Evolutionary conservation across 2,329 filamentous ascomycete species (phyloP), one percentile per base, ranked within the genome.

Genomic region (Phyllosticta citriasiana): DNA sequence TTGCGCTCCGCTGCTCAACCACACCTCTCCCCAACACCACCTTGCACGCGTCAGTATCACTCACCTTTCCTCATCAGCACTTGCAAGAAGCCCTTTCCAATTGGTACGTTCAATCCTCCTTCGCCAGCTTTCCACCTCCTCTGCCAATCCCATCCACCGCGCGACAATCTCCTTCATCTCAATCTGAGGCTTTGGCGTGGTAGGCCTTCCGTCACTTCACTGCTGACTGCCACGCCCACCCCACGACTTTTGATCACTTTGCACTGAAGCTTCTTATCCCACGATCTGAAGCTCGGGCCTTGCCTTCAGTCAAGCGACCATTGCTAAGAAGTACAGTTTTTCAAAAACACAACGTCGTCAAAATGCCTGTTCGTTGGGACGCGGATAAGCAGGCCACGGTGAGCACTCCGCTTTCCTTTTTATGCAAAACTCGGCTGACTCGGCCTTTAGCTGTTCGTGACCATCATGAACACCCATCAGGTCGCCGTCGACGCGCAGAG

Each of bases 281-380:
- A 25, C 10, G 27, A 16, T 22, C n/a, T 12, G 7, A 10, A 8
- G 22, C 22, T 53, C 12, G 5, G 19, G 8, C 4, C 57, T 12
- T 22, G 4, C 14, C 57, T 8, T 6, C 22, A 30, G 3, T 26
- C 30, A 4, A 22, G 19, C 19, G 2, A 22, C 19, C 19, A 22
- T 22, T 22, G 19, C 19, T 22, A 22, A 22, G 19, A 22, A 22
- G 19, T 22, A 22, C 19, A 22, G 19, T 22, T 22, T 22, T 22
- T 22, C 19, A 22, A 22, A 22, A 22, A 22, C 19, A 22, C 19
- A 22, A 22, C 19, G 1, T 53, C 16, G 53, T 35, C 61, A 65
- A 54, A 4, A 69, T 67, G 66, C 63, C 66, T 4, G 63, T 55
- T 10, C 63, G 51, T 30, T 70, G 69, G 68, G 67, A 62, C 16